Conservation (phyloP, 2,329 filamentous ascomycete species). For the Epichloe typhina region DNA sequence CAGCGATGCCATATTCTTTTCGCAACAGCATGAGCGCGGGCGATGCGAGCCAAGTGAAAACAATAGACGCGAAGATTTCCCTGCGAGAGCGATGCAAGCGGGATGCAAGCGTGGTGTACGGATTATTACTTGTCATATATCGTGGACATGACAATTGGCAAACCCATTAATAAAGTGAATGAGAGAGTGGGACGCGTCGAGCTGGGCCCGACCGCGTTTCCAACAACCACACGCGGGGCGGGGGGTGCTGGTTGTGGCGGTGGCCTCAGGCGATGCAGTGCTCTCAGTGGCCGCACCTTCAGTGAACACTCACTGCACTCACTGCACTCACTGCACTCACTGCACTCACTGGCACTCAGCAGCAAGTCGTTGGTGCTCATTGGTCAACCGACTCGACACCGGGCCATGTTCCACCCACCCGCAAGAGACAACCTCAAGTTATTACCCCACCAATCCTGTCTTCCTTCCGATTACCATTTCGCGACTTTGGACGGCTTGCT, state of each 20-base stretch:
- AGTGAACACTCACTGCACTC: too few relatives aligned
- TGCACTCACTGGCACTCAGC: not conserved
- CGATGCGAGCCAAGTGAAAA: not conserved
- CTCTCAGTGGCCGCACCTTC: too few relatives aligned
- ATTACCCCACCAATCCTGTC: not conserved
- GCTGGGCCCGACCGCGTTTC: not conserved
- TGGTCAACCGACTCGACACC: too few relatives aligned
- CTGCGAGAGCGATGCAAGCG: not conserved
- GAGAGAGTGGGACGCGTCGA: slow-evolving; percentile 1
- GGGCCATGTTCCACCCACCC: too few relatives aligned
- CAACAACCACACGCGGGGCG: not conserved
- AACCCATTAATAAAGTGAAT: not conserved
- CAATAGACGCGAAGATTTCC: not conserved
- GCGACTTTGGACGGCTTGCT: slow-evolving; percentile 1
- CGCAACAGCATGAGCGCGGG: not conserved
- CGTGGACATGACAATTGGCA: not conserved
- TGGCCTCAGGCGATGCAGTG: too few relatives aligned
- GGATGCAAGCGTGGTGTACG: not conserved
- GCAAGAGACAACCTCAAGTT: not conserved
- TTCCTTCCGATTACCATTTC: not conserved
- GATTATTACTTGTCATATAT: too few relatives aligned
- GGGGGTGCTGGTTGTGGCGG: too few relatives aligned
- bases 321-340: too few relatives aligned
- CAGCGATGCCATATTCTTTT: slow-evolving; percentile 16
- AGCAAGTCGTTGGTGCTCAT: slow-evolving; percentile 6